A percentile compares a stretch with the other conserved stretches of the same genome.
Evolutionary conservation across 495 filamentous ascomycete species (phyloP).

Genomic region (Rusavskia elegans): DNA sequence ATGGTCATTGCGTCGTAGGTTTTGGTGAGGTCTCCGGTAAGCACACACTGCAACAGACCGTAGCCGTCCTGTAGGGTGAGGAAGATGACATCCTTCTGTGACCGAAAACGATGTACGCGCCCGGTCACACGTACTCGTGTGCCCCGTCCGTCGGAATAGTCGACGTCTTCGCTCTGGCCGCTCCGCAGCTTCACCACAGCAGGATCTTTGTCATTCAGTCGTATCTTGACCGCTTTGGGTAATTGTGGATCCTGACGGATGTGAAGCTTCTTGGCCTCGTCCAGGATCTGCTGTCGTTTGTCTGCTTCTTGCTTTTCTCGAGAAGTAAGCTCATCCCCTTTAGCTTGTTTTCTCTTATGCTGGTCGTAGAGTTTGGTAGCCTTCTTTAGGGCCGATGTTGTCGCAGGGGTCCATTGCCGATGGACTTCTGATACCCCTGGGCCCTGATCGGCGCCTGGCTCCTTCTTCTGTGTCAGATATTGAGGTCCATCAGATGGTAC

Average conservation of each 20-base stretch:
- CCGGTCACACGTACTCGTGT: constrained; percentile 72
- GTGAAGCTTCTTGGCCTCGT: constrained; percentile 77
- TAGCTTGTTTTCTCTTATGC: constrained; percentile 63
- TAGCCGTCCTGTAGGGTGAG: constrained; percentile 79
- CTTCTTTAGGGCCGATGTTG: constrained; percentile 75
- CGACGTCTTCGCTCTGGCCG: constrained; percentile 19
- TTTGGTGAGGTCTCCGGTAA: constrained; percentile 72
- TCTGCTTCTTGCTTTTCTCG: constrained; percentile 59
- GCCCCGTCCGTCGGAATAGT: constrained; percentile 19
- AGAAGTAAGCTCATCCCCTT: constrained; percentile 49
- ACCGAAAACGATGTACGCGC: constrained; percentile 67
- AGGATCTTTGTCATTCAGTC: constrained; percentile 48
- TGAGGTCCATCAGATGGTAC: constrained; percentile 32
- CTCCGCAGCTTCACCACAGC: constrained; percentile 45
- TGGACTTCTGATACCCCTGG: constrained; percentile 38
- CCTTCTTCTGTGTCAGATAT: constrained; percentile 55
- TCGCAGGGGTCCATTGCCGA: constrained; percentile 61
- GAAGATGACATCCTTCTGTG: constrained; percentile 80
- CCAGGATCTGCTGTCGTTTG: constrained; percentile 47
- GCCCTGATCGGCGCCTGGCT: constrained; percentile 45
- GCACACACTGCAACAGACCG: constrained; percentile 75
- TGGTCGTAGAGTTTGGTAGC: constrained; percentile 52
- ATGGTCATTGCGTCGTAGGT: constrained; percentile 85
- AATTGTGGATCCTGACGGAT: constrained; percentile 69
- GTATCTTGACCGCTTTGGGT: constrained; percentile 61